Percentiles rank a stretch among this genome's conserved stretches.
Conservation (phyloP, 208 protist genomes). For the Leishmania guyanensis region DNA sequence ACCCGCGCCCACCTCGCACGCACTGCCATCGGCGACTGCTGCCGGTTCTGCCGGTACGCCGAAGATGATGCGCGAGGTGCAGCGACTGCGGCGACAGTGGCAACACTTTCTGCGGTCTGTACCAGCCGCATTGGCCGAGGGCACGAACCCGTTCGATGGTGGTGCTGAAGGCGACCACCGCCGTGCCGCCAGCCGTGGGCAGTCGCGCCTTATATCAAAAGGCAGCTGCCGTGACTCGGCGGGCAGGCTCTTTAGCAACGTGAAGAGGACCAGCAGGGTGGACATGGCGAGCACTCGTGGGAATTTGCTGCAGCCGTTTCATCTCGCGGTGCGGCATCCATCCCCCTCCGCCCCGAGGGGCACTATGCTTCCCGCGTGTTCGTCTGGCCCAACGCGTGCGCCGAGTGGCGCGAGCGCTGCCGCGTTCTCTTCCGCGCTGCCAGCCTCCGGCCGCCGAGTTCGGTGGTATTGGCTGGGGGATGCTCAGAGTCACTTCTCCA, state of each 20-base stretch:
- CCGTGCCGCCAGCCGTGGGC: not conserved
- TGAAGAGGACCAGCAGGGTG: not conserved
- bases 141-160: not conserved
- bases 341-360: not conserved
- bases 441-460: slow-evolving; percentile 20
- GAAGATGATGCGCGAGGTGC: slow-evolving; percentile 42
- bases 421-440: not conserved
- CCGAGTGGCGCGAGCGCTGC: not conserved
- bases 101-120: slow-evolving; percentile 29
- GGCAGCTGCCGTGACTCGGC: not conserved
- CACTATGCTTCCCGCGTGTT: not conserved
- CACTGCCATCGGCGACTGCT: not conserved
- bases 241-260: not conserved
- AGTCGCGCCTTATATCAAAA: not conserved
- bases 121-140: not conserved
- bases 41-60: slow-evolving; percentile 11
- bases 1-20: not conserved
- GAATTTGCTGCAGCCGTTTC: not conserved
- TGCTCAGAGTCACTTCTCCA: slow-evolving; percentile 20
- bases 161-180: not conserved
- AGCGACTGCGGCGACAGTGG: slow-evolving; percentile 56
- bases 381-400: not conserved
- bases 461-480: slow-evolving; percentile 42
- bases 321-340: not conserved
- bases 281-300: not conserved